Evolutionary conservation across 371 early-diverging fungal species (phyloP), one percentile per base, ranked within the genome.

Genomic region (Lichtheimia corymbifera): DNA sequence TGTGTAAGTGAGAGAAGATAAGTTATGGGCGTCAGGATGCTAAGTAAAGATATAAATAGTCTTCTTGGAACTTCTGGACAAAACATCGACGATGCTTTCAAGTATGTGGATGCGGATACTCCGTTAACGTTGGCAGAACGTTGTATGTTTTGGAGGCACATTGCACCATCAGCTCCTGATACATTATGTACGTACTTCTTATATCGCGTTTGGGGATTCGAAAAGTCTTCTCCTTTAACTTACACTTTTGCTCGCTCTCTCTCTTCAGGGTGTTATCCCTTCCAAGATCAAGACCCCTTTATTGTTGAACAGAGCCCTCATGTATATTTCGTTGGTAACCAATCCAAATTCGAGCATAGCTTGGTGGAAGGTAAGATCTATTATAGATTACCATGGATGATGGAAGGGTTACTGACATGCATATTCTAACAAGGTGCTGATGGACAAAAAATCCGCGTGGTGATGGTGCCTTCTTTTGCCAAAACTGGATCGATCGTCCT

Each of bases 121-220:
- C 78, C 87, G n/a, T 62, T 93, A 13, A 72, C 77, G 30, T 72
- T 95, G 77, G 91, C 93, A 4, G 86, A 82, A 25, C 61, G 67
- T 18, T 89, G 89, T 2, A 64, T 97, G 55, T 66, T 65, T 17
- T 95, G 95, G 93, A 77, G 89, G 18, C 94, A 95, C 57, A 72
- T 96, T 20, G 94, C 95, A 9, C 98, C 98, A 0, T 88, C 95
- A 11, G 89, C 93, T 0, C 98, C 98, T 0, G 98, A 97, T 73
- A 96, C 97, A 4, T 75, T 97, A 41, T 93, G 91, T 90, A 79
- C 64, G 83, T 67, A 4, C 17, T 59, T 40, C 55, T 12, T 25
- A 30, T 18, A 35, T 11, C 7, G 4, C 4, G 7, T 28, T 28
- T 4, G 28, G 4, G 28, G 7, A 28, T 4, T 7, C 9, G 35